Evolutionary conservation across 2,329 filamentous ascomycete species (phyloP).

Genomic region (Helminthosporium solani): DNA sequence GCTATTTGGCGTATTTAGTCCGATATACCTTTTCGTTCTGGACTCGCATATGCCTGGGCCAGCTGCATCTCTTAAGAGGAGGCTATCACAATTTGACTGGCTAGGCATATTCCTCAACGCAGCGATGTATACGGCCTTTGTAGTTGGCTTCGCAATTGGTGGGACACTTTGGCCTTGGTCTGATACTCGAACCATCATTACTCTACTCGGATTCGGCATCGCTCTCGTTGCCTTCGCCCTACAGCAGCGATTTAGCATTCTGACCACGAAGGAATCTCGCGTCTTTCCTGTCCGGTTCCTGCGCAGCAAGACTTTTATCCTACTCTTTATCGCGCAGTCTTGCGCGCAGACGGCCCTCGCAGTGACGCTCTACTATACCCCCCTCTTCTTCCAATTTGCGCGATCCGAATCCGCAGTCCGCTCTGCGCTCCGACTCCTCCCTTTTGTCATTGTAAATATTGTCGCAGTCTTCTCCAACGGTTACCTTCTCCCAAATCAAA

Average conservation of each 20-base stretch:
- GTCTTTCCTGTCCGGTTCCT: slow-evolving; percentile 55
- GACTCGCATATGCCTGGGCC: slow-evolving; percentile 7
- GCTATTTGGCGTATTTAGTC: slow-evolving; percentile 47
- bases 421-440: slow-evolving; percentile 26
- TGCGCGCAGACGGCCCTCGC: slow-evolving; percentile 41
- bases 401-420: slow-evolving; percentile 16
- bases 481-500: slow-evolving; percentile 9
- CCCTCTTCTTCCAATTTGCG: slow-evolving; percentile 31
- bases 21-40: slow-evolving; percentile 24
- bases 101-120: slow-evolving; percentile 49
- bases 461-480: slow-evolving; percentile 20
- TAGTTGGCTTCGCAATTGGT: slow-evolving; percentile 55
- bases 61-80: neutral
- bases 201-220: slow-evolving; percentile 49
- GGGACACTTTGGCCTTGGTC: slow-evolving; percentile 53
- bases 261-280: slow-evolving; percentile 39
- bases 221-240: slow-evolving; percentile 46
- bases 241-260: slow-evolving; percentile 43
- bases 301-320: slow-evolving; percentile 8
- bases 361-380: slow-evolving; percentile 27
- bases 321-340: slow-evolving; percentile 10
- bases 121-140: slow-evolving; percentile 44
- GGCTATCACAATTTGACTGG: slow-evolving; percentile 16
- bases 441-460: slow-evolving; percentile 22
- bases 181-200: slow-evolving; percentile 45